Percentiles rank a stretch among this genome's conserved stretches.
phyloP scores from a whole-genome alignment of 768 basidiomycete species.

The Ramaria rubella region DNA sequence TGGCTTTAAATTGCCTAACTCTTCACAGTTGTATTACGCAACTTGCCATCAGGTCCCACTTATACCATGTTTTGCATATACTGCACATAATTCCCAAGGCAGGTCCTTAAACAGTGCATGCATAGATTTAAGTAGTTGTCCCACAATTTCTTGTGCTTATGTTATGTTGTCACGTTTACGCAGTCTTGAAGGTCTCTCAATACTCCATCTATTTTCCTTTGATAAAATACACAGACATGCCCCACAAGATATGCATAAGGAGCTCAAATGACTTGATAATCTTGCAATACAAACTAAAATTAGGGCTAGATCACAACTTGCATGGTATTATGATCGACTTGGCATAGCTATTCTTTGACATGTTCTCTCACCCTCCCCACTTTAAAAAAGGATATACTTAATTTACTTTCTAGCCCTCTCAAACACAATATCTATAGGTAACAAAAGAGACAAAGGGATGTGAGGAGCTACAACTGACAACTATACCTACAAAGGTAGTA shows the following conservation, averaged over 20 bases:
- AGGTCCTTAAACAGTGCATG: slow-evolving; percentile 17
- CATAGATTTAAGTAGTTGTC: slow-evolving; percentile 19
- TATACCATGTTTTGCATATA: slow-evolving; percentile 23
- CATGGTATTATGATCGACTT: slow-evolving; percentile 1
- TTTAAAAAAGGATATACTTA: no score
- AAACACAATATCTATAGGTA: no score
- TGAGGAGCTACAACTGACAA: no score
- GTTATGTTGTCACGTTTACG: slow-evolving; percentile 27
- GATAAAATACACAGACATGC: slow-evolving; percentile 14
- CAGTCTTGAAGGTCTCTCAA: slow-evolving; percentile 16
- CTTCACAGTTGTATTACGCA: not conserved
- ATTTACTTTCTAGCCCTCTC: no score
- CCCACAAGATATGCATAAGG: slow-evolving; percentile 14
- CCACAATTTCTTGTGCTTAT: slow-evolving; percentile 19
- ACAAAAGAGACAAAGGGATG: no score
- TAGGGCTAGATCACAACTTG: not conserved
- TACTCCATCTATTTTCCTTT: slow-evolving; percentile 20
- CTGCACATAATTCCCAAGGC: slow-evolving; percentile 25
- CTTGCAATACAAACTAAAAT: not conserved
- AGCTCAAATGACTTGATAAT: not conserved
- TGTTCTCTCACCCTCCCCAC: no score
- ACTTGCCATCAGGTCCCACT: slow-evolving; percentile 18
- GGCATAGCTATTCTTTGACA: no score
- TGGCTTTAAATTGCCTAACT: not conserved
- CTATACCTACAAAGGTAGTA: no score